phyloP scores from a whole-genome alignment of 306 rosid genomes.

The Cucumis melo region DNA sequence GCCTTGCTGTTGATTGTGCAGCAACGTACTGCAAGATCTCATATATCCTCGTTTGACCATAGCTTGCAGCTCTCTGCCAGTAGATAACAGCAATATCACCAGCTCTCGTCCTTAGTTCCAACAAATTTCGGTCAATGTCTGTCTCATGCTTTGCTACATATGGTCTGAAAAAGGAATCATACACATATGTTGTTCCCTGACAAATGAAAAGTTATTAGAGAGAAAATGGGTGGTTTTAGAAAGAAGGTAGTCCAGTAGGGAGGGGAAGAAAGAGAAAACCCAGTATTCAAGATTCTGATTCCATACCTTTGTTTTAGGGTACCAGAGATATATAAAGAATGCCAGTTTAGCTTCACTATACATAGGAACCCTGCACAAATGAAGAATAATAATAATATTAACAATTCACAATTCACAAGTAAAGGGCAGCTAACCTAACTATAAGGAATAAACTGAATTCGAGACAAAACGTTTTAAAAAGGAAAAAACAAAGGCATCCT shows the following conservation, averaged over 20 bases:
- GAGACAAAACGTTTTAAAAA: background rate
- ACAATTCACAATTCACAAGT: background rate
- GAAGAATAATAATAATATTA: slow-evolving; percentile 3
- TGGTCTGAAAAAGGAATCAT: slow-evolving; percentile 84
- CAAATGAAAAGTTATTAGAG: slow-evolving; percentile 9
- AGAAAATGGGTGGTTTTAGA: background rate
- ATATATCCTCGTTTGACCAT: slow-evolving; percentile 69
- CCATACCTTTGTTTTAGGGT: slow-evolving; percentile 73
- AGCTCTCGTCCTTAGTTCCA: slow-evolving; percentile 77
- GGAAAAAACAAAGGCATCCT: background rate
- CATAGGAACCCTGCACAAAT: slow-evolving; percentile 75
- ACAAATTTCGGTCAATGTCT: slow-evolving; percentile 71
- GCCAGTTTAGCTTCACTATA: slow-evolving; percentile 90
- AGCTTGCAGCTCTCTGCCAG: slow-evolving; percentile 84
- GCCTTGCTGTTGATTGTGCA: slow-evolving; percentile 64
- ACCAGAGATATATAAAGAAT: slow-evolving; percentile 82
- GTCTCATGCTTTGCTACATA: slow-evolving; percentile 70
- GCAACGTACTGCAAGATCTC: slow-evolving; percentile 83
- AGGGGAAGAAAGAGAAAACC: background rate
- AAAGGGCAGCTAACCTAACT: background rate
- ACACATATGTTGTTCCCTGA: slow-evolving; percentile 86
- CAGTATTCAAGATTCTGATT: background rate
- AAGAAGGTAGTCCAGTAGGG: background rate
- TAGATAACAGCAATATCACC: slow-evolving; percentile 54
- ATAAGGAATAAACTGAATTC: background rate